Evolutionary conservation across 305 asterid genomes (phyloP).

Genomic region (Solanum hybrid): DNA sequence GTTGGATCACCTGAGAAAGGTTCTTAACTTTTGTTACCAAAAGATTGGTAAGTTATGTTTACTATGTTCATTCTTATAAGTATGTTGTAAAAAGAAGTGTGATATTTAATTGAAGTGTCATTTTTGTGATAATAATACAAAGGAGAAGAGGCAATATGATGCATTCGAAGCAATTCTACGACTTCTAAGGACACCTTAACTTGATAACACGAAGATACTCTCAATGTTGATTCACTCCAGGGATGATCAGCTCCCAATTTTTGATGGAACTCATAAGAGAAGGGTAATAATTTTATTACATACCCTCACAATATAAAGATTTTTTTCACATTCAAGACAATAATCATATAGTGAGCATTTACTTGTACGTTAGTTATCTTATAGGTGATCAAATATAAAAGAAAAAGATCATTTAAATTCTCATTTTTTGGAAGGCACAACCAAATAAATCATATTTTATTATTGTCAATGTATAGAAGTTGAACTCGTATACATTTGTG

Average conservation of each 20-base stretch:
- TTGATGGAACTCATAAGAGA: constrained; percentile 45
- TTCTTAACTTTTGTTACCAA: constrained; percentile 23
- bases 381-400: no score
- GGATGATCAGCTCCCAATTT: constrained; percentile 68
- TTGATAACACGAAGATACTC: constrained; percentile 71
- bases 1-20: constrained; percentile 41
- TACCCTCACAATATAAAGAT: no score
- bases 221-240: constrained; percentile 42
- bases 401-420: not conserved
- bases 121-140: no score
- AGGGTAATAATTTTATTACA: constrained; percentile 27
- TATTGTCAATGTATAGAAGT: not conserved
- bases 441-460: not conserved
- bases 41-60: constrained; percentile 45
- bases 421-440: not conserved
- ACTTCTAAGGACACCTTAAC: constrained; percentile 48
- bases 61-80: no score
- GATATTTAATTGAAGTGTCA: not conserved
- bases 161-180: constrained; percentile 33
- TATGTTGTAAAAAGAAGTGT: no score
- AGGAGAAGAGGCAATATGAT: constrained; percentile 30
- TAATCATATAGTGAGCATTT: no score
- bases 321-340: not conserved
- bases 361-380: no score
- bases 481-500: not conserved